phyloP scores from a whole-genome alignment of 2,329 filamentous ascomycete genomes.

The Zasmidium citrigriseum region DNA sequence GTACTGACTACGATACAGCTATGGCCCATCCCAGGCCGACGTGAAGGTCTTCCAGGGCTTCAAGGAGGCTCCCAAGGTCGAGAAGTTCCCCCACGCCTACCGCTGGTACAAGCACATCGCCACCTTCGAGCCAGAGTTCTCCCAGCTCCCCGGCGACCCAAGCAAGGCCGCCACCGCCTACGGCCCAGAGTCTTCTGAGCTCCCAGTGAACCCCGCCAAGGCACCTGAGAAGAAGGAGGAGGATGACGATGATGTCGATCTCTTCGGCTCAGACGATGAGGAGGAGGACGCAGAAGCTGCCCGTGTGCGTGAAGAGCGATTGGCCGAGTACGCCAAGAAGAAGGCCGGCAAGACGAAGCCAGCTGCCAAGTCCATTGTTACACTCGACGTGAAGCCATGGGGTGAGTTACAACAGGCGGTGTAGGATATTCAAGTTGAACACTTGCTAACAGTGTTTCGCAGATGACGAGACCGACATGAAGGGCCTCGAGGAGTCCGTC shows the following conservation, averaged over 20 bases:
- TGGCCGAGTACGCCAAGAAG: constrained; percentile 95
- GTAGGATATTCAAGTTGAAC: neutral
- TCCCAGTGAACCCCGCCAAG: constrained; percentile 83
- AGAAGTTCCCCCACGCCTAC: constrained; percentile 90
- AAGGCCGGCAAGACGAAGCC: constrained; percentile 92
- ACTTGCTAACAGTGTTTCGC: constrained; percentile 22
- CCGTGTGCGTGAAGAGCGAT: constrained; percentile 80
- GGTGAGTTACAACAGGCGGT: constrained; percentile 62
- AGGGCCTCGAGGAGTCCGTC: constrained; percentile 75
- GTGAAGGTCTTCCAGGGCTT: constrained; percentile 93
- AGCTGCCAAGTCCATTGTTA: constrained; percentile 93
- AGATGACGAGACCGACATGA: constrained; percentile 83
- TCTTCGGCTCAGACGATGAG: constrained; percentile 92
- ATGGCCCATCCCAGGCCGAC: constrained; percentile 86
- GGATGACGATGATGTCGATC: constrained; percentile 80
- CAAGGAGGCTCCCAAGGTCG: constrained; percentile 70
- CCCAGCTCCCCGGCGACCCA: constrained; percentile 85
- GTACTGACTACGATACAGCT: constrained; percentile 44
- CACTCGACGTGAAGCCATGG: constrained; percentile 97
- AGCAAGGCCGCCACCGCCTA: constrained; percentile 87
- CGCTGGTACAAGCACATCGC: constrained; percentile 99
- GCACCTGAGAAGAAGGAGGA: constrained; percentile 64
- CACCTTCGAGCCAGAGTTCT: constrained; percentile 90
- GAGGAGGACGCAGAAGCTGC: constrained; percentile 89
- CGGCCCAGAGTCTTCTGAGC: constrained; percentile 77